Evolutionary conservation across 1,284 basidiomycete genomes (phyloP).

Genomic region (Rhodotorula sp.): DNA sequence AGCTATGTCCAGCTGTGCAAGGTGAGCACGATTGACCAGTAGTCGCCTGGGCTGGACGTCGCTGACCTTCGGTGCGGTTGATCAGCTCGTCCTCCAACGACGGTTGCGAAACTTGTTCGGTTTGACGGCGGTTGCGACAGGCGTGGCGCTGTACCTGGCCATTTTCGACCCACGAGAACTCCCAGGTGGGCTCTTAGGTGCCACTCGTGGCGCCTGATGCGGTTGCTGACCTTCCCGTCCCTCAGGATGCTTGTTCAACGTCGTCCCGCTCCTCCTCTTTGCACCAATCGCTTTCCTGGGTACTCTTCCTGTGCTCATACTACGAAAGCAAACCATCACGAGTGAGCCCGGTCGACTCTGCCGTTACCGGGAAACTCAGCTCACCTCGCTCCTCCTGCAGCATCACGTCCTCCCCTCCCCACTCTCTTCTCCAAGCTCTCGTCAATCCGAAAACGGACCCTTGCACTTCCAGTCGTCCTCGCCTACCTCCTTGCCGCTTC

Average conservation of each 20-base stretch:
- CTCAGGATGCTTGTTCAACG: constrained; percentile 28
- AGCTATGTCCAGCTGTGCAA: constrained; percentile 31
- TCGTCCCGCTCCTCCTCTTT: constrained; percentile 29
- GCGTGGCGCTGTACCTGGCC: constrained; percentile 9
- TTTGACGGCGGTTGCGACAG: constrained; percentile 13
- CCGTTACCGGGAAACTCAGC: too few relatives aligned
- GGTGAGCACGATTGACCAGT: background rate
- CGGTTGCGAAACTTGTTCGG: constrained; percentile 28
- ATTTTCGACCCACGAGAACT: constrained; percentile 28
- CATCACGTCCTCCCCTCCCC: constrained; percentile 20
- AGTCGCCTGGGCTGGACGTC: rapidly evolving
- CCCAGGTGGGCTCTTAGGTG: constrained; percentile 8
- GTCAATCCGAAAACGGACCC: constrained; percentile 9
- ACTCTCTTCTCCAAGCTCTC: constrained; percentile 25
- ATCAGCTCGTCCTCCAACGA: constrained; percentile 31
- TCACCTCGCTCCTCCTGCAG: constrained; percentile 4
- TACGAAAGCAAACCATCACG: constrained; percentile 38
- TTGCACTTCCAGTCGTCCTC: constrained; percentile 5
- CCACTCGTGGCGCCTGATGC: rapidly evolving
- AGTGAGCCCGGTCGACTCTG: constrained; percentile 16
- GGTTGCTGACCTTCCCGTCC: background rate
- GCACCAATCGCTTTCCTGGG: constrained; percentile 34
- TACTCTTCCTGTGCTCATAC: constrained; percentile 38
- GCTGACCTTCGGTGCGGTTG: background rate
- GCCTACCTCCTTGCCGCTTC: constrained; percentile 27